Percentiles rank a stretch among this genome's conserved stretches.
These are phyloP conservation scores for Pleoardoris graminearum DNA, from an alignment of 2,329 filamentous ascomycete genomes.

Conservation along the genomic window DNA sequence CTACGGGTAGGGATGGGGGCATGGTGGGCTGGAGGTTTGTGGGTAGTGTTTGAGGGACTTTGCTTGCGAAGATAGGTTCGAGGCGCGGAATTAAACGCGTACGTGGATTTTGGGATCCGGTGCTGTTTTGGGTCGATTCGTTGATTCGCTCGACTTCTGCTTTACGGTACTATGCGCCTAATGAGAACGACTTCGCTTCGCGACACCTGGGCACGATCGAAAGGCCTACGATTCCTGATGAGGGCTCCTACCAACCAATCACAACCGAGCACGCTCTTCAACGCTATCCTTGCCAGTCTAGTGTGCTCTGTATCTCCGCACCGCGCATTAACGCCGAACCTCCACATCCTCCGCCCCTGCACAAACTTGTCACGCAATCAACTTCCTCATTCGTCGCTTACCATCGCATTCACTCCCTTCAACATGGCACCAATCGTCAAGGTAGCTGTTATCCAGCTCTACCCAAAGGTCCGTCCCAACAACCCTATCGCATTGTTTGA, in stretches of 20 bases:
- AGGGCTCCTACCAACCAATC: too few species aligned
- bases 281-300: neutral
- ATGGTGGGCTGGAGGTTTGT: conserved; percentile 22
- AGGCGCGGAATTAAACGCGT: neutral
- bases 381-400: neutral
- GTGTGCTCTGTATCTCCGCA: conserved; percentile 10
- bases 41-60: conserved; percentile 14
- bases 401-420: too few species aligned
- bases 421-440: conserved; percentile 52
- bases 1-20: conserved; percentile 22
- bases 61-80: neutral
- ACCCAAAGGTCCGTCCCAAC: conserved; percentile 48
- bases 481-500: neutral
- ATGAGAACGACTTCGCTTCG: too few species aligned
- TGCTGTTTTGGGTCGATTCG: neutral
- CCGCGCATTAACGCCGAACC: conserved; percentile 8
- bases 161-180: too few species aligned
- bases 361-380: neutral
- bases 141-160: too few species aligned
- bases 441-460: conserved; percentile 55
- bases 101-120: too few species aligned
- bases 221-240: too few species aligned
- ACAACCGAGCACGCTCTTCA: neutral
- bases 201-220: too few species aligned
- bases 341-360: neutral